Evolutionary conservation across 208 protist species (phyloP), one percentile per base, ranked within the genome.

Genomic region (Angomonas ambiguus): DNA sequence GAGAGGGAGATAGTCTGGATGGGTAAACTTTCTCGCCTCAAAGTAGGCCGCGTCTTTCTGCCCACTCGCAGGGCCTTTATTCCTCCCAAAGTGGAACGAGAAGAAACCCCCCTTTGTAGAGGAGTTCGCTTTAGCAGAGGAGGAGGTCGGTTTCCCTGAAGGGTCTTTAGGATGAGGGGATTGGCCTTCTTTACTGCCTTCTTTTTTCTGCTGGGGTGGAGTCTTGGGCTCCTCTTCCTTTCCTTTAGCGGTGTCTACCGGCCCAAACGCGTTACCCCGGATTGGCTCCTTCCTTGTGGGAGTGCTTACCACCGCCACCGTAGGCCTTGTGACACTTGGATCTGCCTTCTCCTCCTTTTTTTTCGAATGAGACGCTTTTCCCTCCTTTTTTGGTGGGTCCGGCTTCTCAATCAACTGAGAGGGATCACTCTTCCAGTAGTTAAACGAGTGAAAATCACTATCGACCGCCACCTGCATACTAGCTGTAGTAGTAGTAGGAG

Each of bases 371-470:
- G 11, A 27, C 53, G 8, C 34, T 11, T 22, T 59, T 24, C 18
- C 45, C 45, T 4, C 45, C 45, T 22, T n/a, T 13, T 22, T 11
- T 48, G 42, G 49, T 18, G 5, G 57, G 18, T 28, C 8, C 42
- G 16, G 56, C n/a, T 59, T 32, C 63, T 53, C 35, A 1, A 63
- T 4, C 0, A 45, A 35, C 2, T 41, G 34, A 31, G 89, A 71
- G 28, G 88, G 91, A 59, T 80, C 76, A 24, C 91, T 65, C 62
- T 82, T 79, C 91, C 91, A 96, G 65, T 84, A 94, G 30, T 81
- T 78, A 61, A 80, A 94, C 1, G 74, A 78, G 61, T 80, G 69
- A 67, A 89, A 96, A 13, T 96, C 88, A 1, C 74, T 48, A 49
- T 92, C 85, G 10, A 77, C 62, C 20, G 62, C 59, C 22, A 82